Base-by-base conservation (phyloP, 2,329 filamentous ascomycete species). In the Ophiostoma sp. region DNA sequence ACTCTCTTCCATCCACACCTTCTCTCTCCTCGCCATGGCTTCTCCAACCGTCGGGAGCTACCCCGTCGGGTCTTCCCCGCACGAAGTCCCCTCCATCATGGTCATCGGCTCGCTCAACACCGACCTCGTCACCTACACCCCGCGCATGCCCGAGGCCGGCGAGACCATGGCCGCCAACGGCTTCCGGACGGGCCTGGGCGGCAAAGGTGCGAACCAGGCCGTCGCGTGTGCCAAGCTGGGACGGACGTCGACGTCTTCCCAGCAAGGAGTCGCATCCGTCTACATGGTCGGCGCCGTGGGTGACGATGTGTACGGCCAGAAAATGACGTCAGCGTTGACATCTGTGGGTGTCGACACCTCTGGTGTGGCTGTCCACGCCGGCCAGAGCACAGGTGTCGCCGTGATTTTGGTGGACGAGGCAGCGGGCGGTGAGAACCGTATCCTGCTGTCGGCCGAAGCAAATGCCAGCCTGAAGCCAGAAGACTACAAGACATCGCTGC, bases 131-230 rank as follows among this genome's bases (percentile, higher is more conserved):
- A 94, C 93, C 52, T 90, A 93, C 78, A 96, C 95, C 45, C 87
- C 93, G 3, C 93, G 95, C 75, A 89, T 97, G 75, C 95, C 95
- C 0, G 84, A 87, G 0, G 90, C 92, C 0, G 95, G 95, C 77
- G 95, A 98, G 83, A 98, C 95, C 2, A 87, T 98, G 68, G 95
- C 93, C 1, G 89, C 93, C 69, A 90, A 85, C 77, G 90, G 89
- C 31, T 97, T 97, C 83, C 87, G 87, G 79, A 93, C 92, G 48
- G 94, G 92, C 57, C 91, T 92, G 42, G 95, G 95, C 78, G 95
- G 95, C 73, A 98, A 98, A 84, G 95, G 95, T 76, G 94, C 94
- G 74, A 98, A 98, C 84, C 95, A 98, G 84, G 95, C 94, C 75
- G 93, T 97, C 70, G 94, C 94, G 33, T 94, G 92, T 83, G 92